A percentile compares a stretch with the other conserved stretches of the same genome.
Conservation (phyloP, 2,329 filamentous ascomycete species). For the Fusarium falciforme region DNA sequence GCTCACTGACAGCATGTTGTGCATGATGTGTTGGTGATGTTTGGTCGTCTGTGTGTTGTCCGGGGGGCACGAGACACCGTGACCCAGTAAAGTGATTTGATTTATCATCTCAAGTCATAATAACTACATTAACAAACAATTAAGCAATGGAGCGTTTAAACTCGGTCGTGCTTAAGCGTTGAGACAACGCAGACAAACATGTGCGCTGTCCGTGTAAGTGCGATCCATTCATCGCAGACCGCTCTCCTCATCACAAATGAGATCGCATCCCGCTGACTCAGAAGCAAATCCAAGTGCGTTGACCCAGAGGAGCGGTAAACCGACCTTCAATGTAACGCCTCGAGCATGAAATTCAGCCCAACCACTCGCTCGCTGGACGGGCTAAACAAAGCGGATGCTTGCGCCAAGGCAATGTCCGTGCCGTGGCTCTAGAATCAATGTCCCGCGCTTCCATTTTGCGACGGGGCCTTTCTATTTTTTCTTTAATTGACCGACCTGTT, state of each 20-base stretch:
- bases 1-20: slow-evolving; percentile 41
- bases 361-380: not conserved
- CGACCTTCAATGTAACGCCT: slow-evolving; percentile 9
- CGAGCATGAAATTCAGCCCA: slow-evolving; percentile 19
- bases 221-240: not conserved
- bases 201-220: slow-evolving; percentile 4
- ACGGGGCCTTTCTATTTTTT: slow-evolving; percentile 20
- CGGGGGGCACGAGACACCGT: not conserved
- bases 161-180: slow-evolving; percentile 6
- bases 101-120: slow-evolving; percentile 15
- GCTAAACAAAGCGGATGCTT: slow-evolving; percentile 2
- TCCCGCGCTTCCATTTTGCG: slow-evolving; percentile 27
- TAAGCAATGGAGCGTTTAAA: not conserved
- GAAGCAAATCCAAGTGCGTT: slow-evolving; percentile 10
- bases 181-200: not conserved
- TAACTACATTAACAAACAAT: not conserved
- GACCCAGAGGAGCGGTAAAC: slow-evolving; percentile 37
- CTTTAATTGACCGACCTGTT: slow-evolving; percentile 14
- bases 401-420: slow-evolving; percentile 25
- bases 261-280: slow-evolving; percentile 7
- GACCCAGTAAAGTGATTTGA: slow-evolving; percentile 14
- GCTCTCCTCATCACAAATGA: slow-evolving; percentile 13
- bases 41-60: slow-evolving; percentile 12
- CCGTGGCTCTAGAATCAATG: slow-evolving; percentile 33
- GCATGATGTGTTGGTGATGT: slow-evolving; percentile 31